phyloP scores from a whole-genome alignment of 495 filamentous ascomycete species.

The Hypoxylon trugodes region DNA sequence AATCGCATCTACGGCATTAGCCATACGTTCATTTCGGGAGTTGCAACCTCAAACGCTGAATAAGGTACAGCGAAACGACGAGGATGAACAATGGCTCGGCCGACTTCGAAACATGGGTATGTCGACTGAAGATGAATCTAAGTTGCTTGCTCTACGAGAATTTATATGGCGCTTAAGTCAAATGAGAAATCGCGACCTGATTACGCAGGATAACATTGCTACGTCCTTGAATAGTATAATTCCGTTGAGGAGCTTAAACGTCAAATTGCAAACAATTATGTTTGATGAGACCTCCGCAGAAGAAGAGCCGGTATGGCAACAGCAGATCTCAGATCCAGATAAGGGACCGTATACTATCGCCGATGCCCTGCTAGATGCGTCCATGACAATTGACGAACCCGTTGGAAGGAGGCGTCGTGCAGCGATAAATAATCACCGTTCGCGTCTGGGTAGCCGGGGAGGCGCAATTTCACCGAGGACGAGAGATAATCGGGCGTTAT shows the following conservation, averaged over 20 bases:
- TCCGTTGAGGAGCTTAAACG: conserved; percentile 70
- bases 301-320: conserved; percentile 50
- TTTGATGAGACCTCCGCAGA: conserved; percentile 76
- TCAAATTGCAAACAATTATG: conserved; percentile 87
- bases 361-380: conserved; percentile 91
- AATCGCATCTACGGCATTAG: conserved; percentile 62
- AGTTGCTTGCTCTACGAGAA: conserved; percentile 84
- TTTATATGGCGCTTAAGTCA: conserved; percentile 89
- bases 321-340: conserved; percentile 42
- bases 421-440: conserved; percentile 61
- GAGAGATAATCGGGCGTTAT: conserved; percentile 41
- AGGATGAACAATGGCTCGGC: conserved; percentile 94
- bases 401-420: conserved; percentile 65
- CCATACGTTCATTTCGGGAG: conserved; percentile 42
- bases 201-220: conserved; percentile 46
- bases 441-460: conserved; percentile 50
- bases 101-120: conserved; percentile 86
- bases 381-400: conserved; percentile 81
- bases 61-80: conserved; percentile 78
- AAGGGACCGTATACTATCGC: conserved; percentile 77
- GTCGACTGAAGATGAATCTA: conserved; percentile 84
- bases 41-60: conserved; percentile 46
- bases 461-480: conserved; percentile 52
- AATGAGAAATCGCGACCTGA: conserved; percentile 67
- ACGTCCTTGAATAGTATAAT: conserved; percentile 73